Base-by-base conservation (phyloP, 2,329 filamentous ascomycete species). In the Xylaria sp. region DNA sequence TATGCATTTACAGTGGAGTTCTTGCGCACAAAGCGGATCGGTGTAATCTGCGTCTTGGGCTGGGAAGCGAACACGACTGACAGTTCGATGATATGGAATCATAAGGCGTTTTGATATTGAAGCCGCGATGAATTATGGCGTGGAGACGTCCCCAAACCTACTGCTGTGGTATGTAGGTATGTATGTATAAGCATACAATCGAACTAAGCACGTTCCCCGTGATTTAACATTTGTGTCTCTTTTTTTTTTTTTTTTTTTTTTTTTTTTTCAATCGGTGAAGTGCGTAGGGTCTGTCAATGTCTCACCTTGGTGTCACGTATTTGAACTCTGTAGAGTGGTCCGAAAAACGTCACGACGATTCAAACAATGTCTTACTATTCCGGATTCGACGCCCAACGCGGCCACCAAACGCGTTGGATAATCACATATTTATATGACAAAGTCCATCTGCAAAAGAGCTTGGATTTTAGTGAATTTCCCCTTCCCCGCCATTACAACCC, bases 1-100 rank as follows among this genome's bases (percentile, higher is more conserved):
- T 32, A 63, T 65, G 69, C 69, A 71, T 71, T 68, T 68, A 68
- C 67, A 68, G 62, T 63, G 69, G 69, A 63, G 62, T 65, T 65
- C 58, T 16, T 53, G 48, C 47, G 21, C 54, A 50, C 63, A 63
- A 58, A 59, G 18, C 48, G 63, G 50, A 32, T 29, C 42, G 59
- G 60, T 58, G 51, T 66, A 47, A 40, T 57, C 48, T 66, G 69
- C 65, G 55, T 61, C 67, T 59, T 35, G 32, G 57, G 54, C 54
- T 40, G 40, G 21, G 60, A 47, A 51, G 50, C n/a, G n/a, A 59
- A 48, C 55, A 47, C 35, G 29, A 69, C 48, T 6, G 60, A 57
- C 2, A 32, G 47, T 47, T 54, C 23, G 37, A 62, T 35, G 51
- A 50, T 29, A 32, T 59, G 42, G n/a, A 48, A 59, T 57, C 47